Base-by-base conservation (phyloP, 2,329 filamentous ascomycete species). In the Fusarium pseudocircinatum region DNA sequence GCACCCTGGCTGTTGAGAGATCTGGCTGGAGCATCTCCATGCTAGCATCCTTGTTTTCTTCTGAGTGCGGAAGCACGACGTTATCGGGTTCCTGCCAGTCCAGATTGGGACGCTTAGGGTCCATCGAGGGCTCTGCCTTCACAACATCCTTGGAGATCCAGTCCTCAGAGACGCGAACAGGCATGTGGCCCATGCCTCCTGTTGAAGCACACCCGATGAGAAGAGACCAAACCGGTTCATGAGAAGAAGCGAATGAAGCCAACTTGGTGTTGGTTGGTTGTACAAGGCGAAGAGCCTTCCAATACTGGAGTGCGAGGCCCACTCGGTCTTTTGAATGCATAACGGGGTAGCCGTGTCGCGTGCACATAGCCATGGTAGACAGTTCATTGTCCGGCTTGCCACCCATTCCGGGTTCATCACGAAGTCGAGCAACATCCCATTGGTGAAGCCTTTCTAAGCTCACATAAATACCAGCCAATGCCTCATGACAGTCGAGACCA, bases 71-170 rank as follows among this genome's bases (percentile, higher is more conserved):
- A 28, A 93, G 78, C 34, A 92, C 86, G 3, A 90, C 91, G 56
- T 89, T 88, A 7, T 90, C 87, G 2, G 93, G 93, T 65, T 95
- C 91, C 44, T 91, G 86, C 93, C 93, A 96, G 83, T 94, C 90
- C 40, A 92, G 80, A 39, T 90, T 82, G 75, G 68, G 82, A 78
- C 70, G 85, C 84, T 70, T 85, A 80, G 76, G 82, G 32, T 78
- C 74, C 9, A 79, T 85, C 14, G 81, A 85, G 44, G 83, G 84
- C 71, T 85, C 82, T 6, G 85, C 79, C 75, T 92, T 93, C 77
- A 89, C 86, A n/a, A 94, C 85, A 4, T 87, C 83, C 32, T 90
- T 87, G 14, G 91, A 91, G 57, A 96, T 89, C 94, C 94, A 96
- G 61, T 89, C 85, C 66, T 92, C 87, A 2, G 93, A 94, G 42